These are phyloP conservation scores for Alternaria gaisen DNA, from an alignment of 2,329 filamentous ascomycete species.

Conservation along the genomic window DNA sequence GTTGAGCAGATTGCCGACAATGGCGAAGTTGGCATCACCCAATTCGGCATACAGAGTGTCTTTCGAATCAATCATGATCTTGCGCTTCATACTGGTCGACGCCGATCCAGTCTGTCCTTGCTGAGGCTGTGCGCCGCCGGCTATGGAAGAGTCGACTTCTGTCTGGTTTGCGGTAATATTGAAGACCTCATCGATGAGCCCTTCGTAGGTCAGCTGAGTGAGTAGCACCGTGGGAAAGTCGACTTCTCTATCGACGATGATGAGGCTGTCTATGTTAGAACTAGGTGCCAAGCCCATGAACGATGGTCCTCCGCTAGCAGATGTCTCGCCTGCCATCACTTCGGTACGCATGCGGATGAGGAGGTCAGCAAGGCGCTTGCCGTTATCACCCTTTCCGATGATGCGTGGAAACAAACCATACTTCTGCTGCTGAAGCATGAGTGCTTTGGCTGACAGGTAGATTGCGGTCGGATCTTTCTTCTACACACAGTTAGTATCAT, in stretches of 20 bases:
- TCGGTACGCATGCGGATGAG: slow-evolving; percentile 92
- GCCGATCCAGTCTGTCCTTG: slow-evolving; percentile 59
- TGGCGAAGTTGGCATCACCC: slow-evolving; percentile 92
- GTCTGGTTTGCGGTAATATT: slow-evolving; percentile 91
- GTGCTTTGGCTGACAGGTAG: slow-evolving; percentile 85
- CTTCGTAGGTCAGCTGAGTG: slow-evolving; percentile 96
- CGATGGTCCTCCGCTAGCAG: slow-evolving; percentile 61
- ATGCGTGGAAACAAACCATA: slow-evolving; percentile 95
- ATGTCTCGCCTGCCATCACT: slow-evolving; percentile 79
- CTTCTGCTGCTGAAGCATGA: slow-evolving; percentile 92
- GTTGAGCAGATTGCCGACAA: slow-evolving; percentile 88
- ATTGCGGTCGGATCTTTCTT: slow-evolving; percentile 91
- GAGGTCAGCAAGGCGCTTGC: slow-evolving; percentile 85
- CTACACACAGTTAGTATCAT: slow-evolving; percentile 49
- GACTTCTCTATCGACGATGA: slow-evolving; percentile 94
- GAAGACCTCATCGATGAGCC: slow-evolving; percentile 91
- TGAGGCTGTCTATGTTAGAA: slow-evolving; percentile 85
- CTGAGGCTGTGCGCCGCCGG: slow-evolving; percentile 75
- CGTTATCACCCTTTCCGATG: slow-evolving; percentile 94
- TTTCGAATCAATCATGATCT: slow-evolving; percentile 85
- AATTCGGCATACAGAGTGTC: slow-evolving; percentile 90
- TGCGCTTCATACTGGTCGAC: slow-evolving; percentile 74
- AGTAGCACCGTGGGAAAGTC: slow-evolving; percentile 92
- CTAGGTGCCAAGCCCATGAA: slow-evolving; percentile 80
- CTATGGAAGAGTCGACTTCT: slow-evolving; percentile 88